These are phyloP conservation scores for Penicillium olsonii DNA, from an alignment of 2,329 filamentous ascomycete genomes.

Conservation along the genomic window DNA sequence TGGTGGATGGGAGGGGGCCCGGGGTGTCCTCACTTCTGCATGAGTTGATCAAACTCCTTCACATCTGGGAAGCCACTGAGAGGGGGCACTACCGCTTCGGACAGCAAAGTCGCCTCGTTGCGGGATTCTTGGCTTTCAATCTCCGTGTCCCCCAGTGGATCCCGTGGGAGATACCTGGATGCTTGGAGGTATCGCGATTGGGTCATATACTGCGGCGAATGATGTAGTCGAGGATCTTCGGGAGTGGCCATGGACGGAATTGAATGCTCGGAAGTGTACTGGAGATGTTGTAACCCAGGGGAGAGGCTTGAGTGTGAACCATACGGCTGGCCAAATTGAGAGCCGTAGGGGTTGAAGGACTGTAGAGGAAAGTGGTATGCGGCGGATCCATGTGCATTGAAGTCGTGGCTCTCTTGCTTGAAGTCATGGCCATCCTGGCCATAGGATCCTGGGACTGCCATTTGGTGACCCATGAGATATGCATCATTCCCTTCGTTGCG, in stretches of 20 bases:
- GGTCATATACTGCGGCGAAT: conserved; percentile 35
- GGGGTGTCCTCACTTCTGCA: conserved; percentile 42
- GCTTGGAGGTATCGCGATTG: conserved; percentile 35
- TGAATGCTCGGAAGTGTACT: conserved; percentile 35
- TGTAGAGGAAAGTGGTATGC: conserved; percentile 37
- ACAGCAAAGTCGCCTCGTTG: conserved; percentile 46
- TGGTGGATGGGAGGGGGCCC: neutral
- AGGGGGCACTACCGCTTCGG: conserved; percentile 46
- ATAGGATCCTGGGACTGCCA: conserved; percentile 34
- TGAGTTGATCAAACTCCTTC: conserved; percentile 48
- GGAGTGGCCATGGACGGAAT: conserved; percentile 34
- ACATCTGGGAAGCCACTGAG: conserved; percentile 49
- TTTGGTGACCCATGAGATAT: conserved; percentile 37
- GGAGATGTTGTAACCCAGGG: conserved; percentile 33
- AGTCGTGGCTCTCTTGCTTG: conserved; percentile 33
- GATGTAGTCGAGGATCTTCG: conserved; percentile 36
- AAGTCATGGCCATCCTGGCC: conserved; percentile 36
- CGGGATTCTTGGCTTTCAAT: conserved; percentile 49
- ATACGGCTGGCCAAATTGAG: conserved; percentile 39
- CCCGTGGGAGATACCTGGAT: conserved; percentile 38
- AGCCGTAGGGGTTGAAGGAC: conserved; percentile 40
- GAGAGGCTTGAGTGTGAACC: conserved; percentile 35
- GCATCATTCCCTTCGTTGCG: conserved; percentile 39
- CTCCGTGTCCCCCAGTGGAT: conserved; percentile 37
- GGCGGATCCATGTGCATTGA: conserved; percentile 29